Conservation (phyloP, 176 grass and related monocot genomes). For the Stipa capillata region DNA sequence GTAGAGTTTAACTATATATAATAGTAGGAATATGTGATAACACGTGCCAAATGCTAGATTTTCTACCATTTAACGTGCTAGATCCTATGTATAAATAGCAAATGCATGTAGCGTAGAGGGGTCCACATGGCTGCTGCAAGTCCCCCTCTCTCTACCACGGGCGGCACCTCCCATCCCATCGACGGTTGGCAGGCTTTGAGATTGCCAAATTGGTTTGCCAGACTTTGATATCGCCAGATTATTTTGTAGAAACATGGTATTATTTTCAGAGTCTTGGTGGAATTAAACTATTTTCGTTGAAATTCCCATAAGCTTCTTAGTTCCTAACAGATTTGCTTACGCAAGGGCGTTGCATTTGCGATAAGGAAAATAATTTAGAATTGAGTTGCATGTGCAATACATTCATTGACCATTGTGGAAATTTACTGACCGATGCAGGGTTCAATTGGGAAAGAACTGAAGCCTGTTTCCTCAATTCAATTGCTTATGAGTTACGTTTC, state of each 20-base stretch:
- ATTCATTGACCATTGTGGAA: neutral
- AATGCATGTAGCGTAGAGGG: neutral
- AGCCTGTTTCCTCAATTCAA: neutral
- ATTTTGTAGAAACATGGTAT: neutral
- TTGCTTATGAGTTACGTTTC: neutral
- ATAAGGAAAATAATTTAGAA: neutral
- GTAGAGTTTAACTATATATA: too few species aligned
- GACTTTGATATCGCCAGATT: neutral
- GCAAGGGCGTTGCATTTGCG: neutral
- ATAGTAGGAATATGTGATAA: neutral
- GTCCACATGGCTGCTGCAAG: too few species aligned
- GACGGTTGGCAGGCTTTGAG: neutral
- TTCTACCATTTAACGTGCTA: neutral
- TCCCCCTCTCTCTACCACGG: too few species aligned
- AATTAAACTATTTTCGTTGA: neutral
- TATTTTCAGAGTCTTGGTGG: neutral
- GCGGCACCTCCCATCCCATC: neutral
- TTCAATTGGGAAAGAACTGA: neutral
- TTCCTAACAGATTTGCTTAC: neutral
- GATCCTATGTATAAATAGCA: neutral
- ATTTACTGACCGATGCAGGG: neutral
- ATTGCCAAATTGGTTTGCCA: neutral
- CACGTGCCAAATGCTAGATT: neutral
- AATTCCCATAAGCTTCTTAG: neutral
- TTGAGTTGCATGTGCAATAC: neutral